Conservation (phyloP, 2,329 filamentous ascomycete species). For the Colletotrichum aenigma region DNA sequence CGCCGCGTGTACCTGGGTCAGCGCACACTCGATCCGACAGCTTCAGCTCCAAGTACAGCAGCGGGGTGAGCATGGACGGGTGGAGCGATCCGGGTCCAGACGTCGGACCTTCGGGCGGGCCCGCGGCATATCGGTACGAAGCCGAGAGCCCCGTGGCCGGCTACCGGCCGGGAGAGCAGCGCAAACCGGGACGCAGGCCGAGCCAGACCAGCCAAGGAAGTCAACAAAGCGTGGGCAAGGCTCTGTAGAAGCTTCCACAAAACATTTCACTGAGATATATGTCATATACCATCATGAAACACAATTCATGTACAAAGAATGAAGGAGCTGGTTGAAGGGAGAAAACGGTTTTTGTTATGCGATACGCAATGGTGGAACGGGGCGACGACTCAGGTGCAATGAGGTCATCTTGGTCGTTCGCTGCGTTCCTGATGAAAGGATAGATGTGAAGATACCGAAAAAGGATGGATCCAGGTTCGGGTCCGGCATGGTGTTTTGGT, state of each 20-base stretch:
- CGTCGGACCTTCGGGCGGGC: slow-evolving; percentile 42
- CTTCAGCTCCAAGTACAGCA: slow-evolving; percentile 53
- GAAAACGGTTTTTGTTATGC: neutral
- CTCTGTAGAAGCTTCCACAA: neutral
- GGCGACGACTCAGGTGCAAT: neutral
- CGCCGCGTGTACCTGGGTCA: slow-evolving; percentile 25
- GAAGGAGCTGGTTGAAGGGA: neutral
- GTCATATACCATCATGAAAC: neutral
- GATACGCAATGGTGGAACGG: neutral
- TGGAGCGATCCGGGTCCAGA: slow-evolving; percentile 62
- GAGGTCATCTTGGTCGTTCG: neutral
- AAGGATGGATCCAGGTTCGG: neutral
- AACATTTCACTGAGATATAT: neutral
- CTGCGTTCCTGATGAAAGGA: neutral
- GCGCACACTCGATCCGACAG: slow-evolving; percentile 42
- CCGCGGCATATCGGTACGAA: slow-evolving; percentile 23
- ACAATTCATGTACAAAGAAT: slow-evolving; percentile 10
- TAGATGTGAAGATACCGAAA: slow-evolving; percentile 8
- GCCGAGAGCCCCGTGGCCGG: slow-evolving; percentile 28
- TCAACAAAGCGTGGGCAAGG: slow-evolving; percentile 21
- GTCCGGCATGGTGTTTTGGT: slow-evolving; percentile 6
- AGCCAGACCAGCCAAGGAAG: slow-evolving; percentile 17
- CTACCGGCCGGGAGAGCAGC: slow-evolving; percentile 17
- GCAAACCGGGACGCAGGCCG: neutral
- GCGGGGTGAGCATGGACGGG: slow-evolving; percentile 49